Base-by-base conservation (phyloP, 73 alveolate genomes). In the Stentor coeruleus region DNA sequence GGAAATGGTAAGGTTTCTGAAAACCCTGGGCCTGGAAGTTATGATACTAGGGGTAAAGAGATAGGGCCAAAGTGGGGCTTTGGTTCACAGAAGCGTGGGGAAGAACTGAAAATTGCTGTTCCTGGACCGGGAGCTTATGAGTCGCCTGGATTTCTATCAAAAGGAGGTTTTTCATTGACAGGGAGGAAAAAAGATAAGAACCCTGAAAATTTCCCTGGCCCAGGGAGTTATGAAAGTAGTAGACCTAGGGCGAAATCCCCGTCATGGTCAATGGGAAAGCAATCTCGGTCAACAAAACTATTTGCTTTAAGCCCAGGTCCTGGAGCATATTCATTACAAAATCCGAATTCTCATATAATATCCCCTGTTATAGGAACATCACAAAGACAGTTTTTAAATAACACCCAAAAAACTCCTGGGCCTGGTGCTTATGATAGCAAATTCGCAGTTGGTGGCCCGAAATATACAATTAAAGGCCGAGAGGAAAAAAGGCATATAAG, bases 341-440 rank as follows among this genome's bases (percentile, higher is more conserved):
- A 66, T 26, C n/a, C 79, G 14, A 66, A 33, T 66, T 20, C 20
- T 49, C 28, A 11, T 6, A 49, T 11, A 20, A 49, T 20, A 11
- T 6, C 28, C 6, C 66, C 66, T 11, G 20, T 20, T 49, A 66
- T 66, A 14, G 79, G 79, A 1, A 20, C 26, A 14, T 66, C 79
- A 26, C 40, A 31, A 20, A 66, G 79, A 66, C n/a, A 26, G n/a
- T 66, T 26, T 33, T 20, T 31, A 33, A 66, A 66, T 14, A 33
- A 66, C 37, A 31, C 40, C 11, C 26, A 66, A 66, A 33, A 66
- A 31, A 20, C n/a, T 20, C 79, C 79, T 66, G 79, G 79, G 2
- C 79, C 79, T 66, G 79, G 79, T 28, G 79, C 79, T 26, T 66
- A 66, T 66, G 79, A 66, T 20, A 20, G 33, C 41, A 20, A 26